Conservation (phyloP, 768 basidiomycete species). For the Filobasidium floriforme region DNA sequence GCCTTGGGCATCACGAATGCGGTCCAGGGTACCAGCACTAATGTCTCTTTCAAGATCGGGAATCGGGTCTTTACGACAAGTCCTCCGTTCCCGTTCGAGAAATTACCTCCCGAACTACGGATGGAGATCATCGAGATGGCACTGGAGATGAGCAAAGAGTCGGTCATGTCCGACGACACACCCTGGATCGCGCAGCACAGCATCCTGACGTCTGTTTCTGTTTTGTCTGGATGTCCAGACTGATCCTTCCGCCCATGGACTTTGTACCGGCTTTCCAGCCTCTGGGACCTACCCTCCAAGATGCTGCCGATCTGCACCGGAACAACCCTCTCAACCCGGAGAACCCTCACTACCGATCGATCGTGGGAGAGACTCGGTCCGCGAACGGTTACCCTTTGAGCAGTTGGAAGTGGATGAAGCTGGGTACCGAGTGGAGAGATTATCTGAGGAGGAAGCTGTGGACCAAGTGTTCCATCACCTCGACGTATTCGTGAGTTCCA, state of each 20-base stretch:
- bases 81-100: slow-evolving; percentile 28
- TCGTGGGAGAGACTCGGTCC: slow-evolving; percentile 28
- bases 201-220: neutral
- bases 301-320: slow-evolving; percentile 19
- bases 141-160: slow-evolving; percentile 29
- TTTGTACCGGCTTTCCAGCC: slow-evolving; percentile 22
- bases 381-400: slow-evolving; percentile 36
- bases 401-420: slow-evolving; percentile 31
- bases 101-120: slow-evolving; percentile 33
- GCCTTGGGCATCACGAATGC: slow-evolving; percentile 38
- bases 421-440: slow-evolving; percentile 33
- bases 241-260: slow-evolving; percentile 28
- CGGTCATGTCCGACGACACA: slow-evolving; percentile 1
- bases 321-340: slow-evolving; percentile 29
- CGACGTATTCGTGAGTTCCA: slow-evolving; percentile 18
- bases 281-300: slow-evolving; percentile 10
- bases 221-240: slow-evolving; percentile 18
- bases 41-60: slow-evolving; percentile 35
- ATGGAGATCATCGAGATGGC: slow-evolving; percentile 34
- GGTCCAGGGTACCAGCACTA: slow-evolving; percentile 28
- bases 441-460: slow-evolving; percentile 28
- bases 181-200: neutral
- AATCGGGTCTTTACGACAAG: slow-evolving; percentile 29
- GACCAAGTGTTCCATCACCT: slow-evolving; percentile 23
- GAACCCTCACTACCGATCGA: slow-evolving; percentile 28